Evolutionary conservation across 2,329 filamentous ascomycete species (phyloP).

Genomic region (Scortechinia acanthostroma): DNA sequence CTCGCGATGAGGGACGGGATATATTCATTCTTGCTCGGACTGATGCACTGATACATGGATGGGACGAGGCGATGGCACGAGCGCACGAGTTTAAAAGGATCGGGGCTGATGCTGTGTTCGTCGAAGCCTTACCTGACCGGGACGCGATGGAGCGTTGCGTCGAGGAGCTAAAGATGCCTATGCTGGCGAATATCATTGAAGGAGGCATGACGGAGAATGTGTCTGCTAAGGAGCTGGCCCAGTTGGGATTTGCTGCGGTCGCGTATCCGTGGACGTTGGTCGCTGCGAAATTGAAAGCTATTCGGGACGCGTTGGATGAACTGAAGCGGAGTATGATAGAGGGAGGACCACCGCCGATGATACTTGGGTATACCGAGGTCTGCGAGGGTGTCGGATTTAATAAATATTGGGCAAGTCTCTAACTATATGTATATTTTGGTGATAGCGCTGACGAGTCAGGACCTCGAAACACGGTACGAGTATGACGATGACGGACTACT

Average conservation of each 20-base stretch:
- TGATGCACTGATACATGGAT: conserved; percentile 29
- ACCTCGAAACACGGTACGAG: conserved; percentile 34
- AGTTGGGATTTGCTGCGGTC: conserved; percentile 23
- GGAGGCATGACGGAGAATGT: conserved; percentile 30
- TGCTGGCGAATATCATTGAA: conserved; percentile 33
- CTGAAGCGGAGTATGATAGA: conserved; percentile 22
- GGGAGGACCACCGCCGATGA: conserved; percentile 22
- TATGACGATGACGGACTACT: too few relatives aligned
- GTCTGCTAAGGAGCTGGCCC: conserved; percentile 23
- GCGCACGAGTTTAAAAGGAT: conserved; percentile 30
- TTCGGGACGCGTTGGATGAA: conserved; percentile 12
- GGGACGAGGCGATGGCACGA: conserved; percentile 31
- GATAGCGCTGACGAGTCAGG: conserved; percentile 17
- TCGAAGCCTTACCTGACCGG: conserved; percentile 32
- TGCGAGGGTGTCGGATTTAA: conserved; percentile 25
- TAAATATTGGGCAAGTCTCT: conserved; percentile 13
- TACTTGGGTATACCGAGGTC: conserved; percentile 24
- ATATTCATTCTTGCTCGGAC: conserved; percentile 36
- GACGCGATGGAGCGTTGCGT: conserved; percentile 28
- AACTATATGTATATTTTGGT: not conserved
- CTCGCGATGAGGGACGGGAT: conserved; percentile 31
- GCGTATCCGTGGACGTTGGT: conserved; percentile 29
- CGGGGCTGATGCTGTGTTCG: conserved; percentile 33
- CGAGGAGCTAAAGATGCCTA: conserved; percentile 24
- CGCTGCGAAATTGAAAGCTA: conserved; percentile 25